Evolutionary conservation across 257 asterid species (phyloP).

Genomic region (Plantago elongata): DNA sequence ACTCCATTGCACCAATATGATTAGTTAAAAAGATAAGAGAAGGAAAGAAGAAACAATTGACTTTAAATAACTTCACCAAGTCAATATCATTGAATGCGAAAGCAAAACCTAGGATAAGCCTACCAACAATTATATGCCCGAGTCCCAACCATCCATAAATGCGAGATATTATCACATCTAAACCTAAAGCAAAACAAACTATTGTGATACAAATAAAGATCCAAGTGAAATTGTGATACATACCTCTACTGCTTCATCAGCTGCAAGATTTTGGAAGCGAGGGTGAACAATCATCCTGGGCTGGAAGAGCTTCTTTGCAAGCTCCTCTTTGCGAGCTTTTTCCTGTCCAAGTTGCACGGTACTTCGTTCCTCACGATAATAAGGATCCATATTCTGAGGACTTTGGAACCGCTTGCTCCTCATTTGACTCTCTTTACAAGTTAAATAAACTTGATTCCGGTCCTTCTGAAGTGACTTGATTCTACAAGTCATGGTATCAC

Average conservation of each 20-base stretch:
- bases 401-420: constrained; percentile 50
- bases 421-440: constrained; percentile 72
- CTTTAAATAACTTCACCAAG: too few species aligned
- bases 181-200: too few species aligned
- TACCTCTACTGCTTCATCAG: constrained; percentile 87
- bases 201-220: constrained; percentile 9
- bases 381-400: constrained; percentile 52
- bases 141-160: too few species aligned
- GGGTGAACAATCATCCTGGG: constrained; percentile 96
- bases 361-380: constrained; percentile 71
- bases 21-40: too few species aligned
- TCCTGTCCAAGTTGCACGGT: constrained; percentile 46
- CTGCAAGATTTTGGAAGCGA: constrained; percentile 74
- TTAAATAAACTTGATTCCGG: constrained; percentile 75
- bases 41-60: too few species aligned
- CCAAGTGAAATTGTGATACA: constrained; percentile 7
- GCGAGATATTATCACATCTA: too few species aligned
- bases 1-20: too few species aligned
- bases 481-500: constrained; percentile 74
- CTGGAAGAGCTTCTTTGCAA: constrained; percentile 81
- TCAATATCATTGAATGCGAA: too few species aligned
- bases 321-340: constrained; percentile 70
- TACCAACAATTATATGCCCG: too few species aligned
- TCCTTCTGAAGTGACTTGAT: constrained; percentile 76
- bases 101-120: too few species aligned